Conservation (phyloP, 1,284 basidiomycete genomes). For the Rhodotorula sp. region DNA sequence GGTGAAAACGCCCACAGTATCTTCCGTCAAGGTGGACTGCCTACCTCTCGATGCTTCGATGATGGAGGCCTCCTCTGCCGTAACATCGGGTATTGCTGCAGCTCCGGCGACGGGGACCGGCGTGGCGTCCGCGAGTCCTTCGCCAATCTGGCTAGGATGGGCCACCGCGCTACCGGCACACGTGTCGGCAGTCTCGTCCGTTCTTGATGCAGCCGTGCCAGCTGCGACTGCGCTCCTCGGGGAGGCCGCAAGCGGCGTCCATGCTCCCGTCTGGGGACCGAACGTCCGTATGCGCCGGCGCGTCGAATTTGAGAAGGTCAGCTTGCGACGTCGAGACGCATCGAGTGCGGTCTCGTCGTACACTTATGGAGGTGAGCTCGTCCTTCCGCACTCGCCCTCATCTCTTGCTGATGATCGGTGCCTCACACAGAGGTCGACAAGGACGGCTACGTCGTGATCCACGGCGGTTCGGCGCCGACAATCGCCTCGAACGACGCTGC, state of each 20-base stretch:
- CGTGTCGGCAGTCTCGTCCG: not conserved
- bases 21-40: constrained; percentile 14
- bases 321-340: not conserved
- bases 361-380: constrained; percentile 7
- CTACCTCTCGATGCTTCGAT: constrained; percentile 1
- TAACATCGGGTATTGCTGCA: not conserved
- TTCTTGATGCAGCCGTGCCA: not conserved
- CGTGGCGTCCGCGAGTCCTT: not conserved
- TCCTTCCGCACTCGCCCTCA: not conserved
- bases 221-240: too few relatives aligned
- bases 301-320: constrained; percentile 2
- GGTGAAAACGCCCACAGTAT: not conserved
- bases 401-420: not conserved
- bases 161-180: not conserved
- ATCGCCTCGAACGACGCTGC: not conserved
- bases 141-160: not conserved
- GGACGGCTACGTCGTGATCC: constrained; percentile 7
- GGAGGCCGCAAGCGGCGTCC: not conserved
- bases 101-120: not conserved
- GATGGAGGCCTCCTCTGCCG: not conserved
- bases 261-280: not conserved
- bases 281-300: not conserved
- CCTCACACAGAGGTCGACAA: constrained; percentile 4
- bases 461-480: not conserved
- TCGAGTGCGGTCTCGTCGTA: constrained; percentile 5